Conservation (phyloP, 2,329 filamentous ascomycete genomes). For the Beauveria scarabaeidicola region DNA sequence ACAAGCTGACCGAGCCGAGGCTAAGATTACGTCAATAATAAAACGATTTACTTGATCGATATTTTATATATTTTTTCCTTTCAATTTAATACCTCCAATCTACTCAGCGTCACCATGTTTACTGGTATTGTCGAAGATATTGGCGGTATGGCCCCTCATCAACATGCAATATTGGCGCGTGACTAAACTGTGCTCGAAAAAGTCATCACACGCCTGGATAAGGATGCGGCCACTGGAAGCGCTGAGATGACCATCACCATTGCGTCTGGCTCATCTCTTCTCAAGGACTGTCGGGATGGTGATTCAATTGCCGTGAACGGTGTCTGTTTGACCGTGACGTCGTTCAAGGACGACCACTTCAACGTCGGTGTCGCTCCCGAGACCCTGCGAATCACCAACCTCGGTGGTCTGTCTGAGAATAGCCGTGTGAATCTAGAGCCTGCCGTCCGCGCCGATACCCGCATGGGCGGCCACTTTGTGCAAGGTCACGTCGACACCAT, state of each 20-base stretch:
- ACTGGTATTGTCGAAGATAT: slow-evolving; percentile 90
- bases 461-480: slow-evolving; percentile 97
- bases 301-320: slow-evolving; percentile 96
- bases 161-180: slow-evolving; percentile 17
- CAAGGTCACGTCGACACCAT: slow-evolving; percentile 95
- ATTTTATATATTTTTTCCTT: neutral
- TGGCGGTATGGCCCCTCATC: slow-evolving; percentile 58
- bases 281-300: slow-evolving; percentile 74
- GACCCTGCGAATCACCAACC: slow-evolving; percentile 89
- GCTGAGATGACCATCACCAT: slow-evolving; percentile 83
- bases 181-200: slow-evolving; percentile 31
- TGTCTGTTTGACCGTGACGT: slow-evolving; percentile 83
- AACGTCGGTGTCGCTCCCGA: slow-evolving; percentile 92
- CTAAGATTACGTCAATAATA: neutral
- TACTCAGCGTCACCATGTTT: slow-evolving; percentile 59
- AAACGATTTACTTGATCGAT: neutral
- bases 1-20: neutral
- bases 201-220: slow-evolving; percentile 73
- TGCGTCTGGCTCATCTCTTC: slow-evolving; percentile 57
- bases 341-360: slow-evolving; percentile 51
- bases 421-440: slow-evolving; percentile 86
- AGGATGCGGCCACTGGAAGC: slow-evolving; percentile 74
- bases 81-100: neutral
- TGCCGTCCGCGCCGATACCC: slow-evolving; percentile 80
- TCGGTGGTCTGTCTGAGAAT: slow-evolving; percentile 60